Evolutionary conservation across 2,329 filamentous ascomycete genomes (phyloP), one percentile per base, ranked within the genome.

Genomic region (Neonectria punicea): DNA sequence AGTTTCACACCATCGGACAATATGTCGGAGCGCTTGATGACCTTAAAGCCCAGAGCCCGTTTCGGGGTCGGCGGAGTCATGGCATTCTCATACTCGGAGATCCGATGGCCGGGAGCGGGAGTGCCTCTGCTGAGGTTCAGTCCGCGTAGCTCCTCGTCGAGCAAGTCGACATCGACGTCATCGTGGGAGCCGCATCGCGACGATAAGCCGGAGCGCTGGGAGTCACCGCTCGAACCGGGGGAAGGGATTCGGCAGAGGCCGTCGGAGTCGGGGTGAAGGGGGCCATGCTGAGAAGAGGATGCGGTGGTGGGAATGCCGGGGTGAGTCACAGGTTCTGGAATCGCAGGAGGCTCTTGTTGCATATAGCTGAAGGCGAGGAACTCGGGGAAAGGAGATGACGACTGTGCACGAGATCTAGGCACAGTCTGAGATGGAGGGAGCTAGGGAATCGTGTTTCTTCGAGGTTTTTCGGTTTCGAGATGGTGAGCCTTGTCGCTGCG

Each of bases 1-100:
- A 89, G 79, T 66, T 83, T 82, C 16, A 80, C 75, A 47, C 84
- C 80, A 49, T 77, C 76, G 11, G 77, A 79, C 14, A 73, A 74
- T 49, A 79, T 68, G 61, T 79, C 80, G 47, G 78, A 73, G 67
- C 83, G 83, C 77, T 85, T 87, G 60, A 84, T 79, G 63, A 89
- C 83, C 75, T 85, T 86, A 77, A 90, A 89, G 57, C 82, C 86
- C 62, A 84, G 75, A 32, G 82, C 78, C 66, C 85, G 84, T 73
- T 80, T 82, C 4, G 83, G 80, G 14, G 81, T 80, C 28, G 77
- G 80, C 16, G 82, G 82, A 16, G 82, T 83, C 69, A 86, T 76
- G 34, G 87, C 87, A 76, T 86, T 88, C 73, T 91, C 89, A 75
- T 90, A 89, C 61, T 89, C 87, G 39, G 81, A 80, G 57, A 90